A percentile compares a stretch with the other conserved stretches of the same genome.
phyloP scores from a whole-genome alignment of 768 basidiomycete genomes.

The Lyophyllum shimeji region DNA sequence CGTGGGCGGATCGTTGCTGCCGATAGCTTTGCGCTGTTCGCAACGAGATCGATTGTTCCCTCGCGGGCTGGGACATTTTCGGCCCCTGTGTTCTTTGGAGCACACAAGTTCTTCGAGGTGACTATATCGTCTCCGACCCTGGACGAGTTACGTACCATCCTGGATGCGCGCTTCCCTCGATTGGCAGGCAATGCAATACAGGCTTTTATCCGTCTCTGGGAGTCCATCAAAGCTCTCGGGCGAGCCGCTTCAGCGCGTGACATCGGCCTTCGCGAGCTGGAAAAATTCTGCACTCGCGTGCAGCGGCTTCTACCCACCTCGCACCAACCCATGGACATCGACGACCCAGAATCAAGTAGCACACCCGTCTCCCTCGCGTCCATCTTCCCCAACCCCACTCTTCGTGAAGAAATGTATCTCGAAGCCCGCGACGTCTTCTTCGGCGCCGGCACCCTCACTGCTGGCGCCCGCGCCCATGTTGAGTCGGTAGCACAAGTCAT shows the following conservation, averaged over 20 bases:
- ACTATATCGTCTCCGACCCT: conserved; percentile 56
- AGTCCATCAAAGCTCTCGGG: conserved; percentile 49
- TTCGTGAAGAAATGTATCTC: conserved; percentile 87
- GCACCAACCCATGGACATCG: conserved; percentile 42
- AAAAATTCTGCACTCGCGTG: conserved; percentile 80
- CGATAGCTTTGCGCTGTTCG: conserved; percentile 83
- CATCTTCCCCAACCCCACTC: conserved; percentile 65
- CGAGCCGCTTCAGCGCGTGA: conserved; percentile 53
- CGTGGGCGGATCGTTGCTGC: conserved; percentile 74
- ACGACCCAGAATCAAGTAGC: conserved; percentile 22
- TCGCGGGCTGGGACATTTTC: conserved; percentile 49
- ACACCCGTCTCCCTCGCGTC: conserved; percentile 31
- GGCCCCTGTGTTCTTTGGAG: conserved; percentile 74
- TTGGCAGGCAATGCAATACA: conserved; percentile 48
- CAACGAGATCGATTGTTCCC: conserved; percentile 70
- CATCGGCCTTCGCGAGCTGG: conserved; percentile 76
- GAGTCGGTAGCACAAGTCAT: conserved; percentile 52
- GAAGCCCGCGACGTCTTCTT: conserved; percentile 94
- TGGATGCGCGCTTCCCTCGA: conserved; percentile 63
- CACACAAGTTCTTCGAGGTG: conserved; percentile 81
- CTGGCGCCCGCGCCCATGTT: conserved; percentile 47
- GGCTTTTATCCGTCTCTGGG: conserved; percentile 72
- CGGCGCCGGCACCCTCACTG: conserved; percentile 59
- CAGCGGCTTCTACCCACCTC: conserved; percentile 56
- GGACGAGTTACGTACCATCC: conserved; percentile 70